These are phyloP conservation scores for Coemansia guatemalensis DNA, from an alignment of 192 early-diverging fungal genomes.

Conservation along the genomic window DNA sequence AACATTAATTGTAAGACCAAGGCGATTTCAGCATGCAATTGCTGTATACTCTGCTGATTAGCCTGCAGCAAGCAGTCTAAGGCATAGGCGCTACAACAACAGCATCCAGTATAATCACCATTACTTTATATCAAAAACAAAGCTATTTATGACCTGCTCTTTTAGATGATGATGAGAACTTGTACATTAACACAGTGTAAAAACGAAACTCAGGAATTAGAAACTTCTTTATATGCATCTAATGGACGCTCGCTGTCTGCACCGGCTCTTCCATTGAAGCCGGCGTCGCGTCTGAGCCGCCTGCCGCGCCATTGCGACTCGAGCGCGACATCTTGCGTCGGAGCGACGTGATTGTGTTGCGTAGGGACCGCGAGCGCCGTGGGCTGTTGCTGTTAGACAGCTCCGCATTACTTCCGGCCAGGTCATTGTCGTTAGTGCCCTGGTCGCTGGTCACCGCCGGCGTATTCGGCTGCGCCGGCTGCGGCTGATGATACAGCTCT, in stretches of 20 bases:
- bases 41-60: too few relatives aligned
- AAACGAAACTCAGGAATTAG: neutral
- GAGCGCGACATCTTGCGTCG: constrained; percentile 45
- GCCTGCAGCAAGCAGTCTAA: too few relatives aligned
- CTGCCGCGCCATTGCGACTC: constrained; percentile 24
- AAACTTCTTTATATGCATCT: neutral
- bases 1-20: too few relatives aligned
- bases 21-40: too few relatives aligned
- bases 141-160: neutral
- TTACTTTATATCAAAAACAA: neutral
- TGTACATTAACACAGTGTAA: neutral
- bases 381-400: constrained; percentile 23
- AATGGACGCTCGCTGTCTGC: constrained; percentile 25
- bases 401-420: constrained; percentile 1
- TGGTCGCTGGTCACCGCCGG: neutral
- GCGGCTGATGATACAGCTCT: constrained; percentile 16
- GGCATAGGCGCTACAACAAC: too few relatives aligned
- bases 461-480: neutral
- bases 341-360: constrained; percentile 52
- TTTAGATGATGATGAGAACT: neutral
- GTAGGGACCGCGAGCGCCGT: constrained; percentile 42
- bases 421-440: constrained; percentile 12
- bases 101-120: too few relatives aligned
- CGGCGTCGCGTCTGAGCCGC: constrained; percentile 19
- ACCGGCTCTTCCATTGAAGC: constrained; percentile 23